Evolutionary conservation across 2,329 filamentous ascomycete species (phyloP), one percentile per base, ranked within the genome.

Genomic region (Apiospora hydei): DNA sequence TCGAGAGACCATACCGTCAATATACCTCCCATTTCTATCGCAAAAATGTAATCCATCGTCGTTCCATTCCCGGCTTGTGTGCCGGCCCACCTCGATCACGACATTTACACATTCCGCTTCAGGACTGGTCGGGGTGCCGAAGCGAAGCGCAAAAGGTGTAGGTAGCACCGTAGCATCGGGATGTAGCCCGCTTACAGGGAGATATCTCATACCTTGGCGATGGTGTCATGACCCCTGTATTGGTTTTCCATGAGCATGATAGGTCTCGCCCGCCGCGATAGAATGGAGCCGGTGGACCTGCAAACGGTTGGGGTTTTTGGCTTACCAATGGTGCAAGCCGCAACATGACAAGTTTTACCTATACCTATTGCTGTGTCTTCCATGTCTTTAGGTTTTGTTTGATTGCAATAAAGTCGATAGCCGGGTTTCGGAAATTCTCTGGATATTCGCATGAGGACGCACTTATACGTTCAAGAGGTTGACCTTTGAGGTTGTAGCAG

Each of bases 211-310:
- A 7, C n/a, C 67, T 69, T 49, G 67, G 67, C 67, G 67, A 69
- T 69, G 67, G 67, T 69, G 67, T 38, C 67, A 69, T 69, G 26
- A 16, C 67, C 67, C 67, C 47, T 69, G 67, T 34, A 11, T 14
- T 14, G 1, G 57, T 7, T n/a, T 41, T 41, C 57, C 57, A 13
- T 2, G 10, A 10, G 41, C 34, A 10, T 64, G 34, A 64, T 64
- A 64, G 57, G 57, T 18, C 21, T 10, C 6, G 2, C 10, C 53
- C 41, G 57, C 53, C 41, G 57, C 24, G 11, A 10, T 41, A 24
- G 34, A 41, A 64, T 41, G 57, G 57, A 41, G 10, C 57, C 34
- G 34, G 57, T 64, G 30, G 57, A 34, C 21, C 30, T 4, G 24
- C 2, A 16, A 16, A 3, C 24, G 5, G 11, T 18, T 4, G 53